These are phyloP conservation scores for Pseudogymnoascus sp. DNA, from an alignment of 2,329 filamentous ascomycete genomes.

Conservation along the genomic window DNA sequence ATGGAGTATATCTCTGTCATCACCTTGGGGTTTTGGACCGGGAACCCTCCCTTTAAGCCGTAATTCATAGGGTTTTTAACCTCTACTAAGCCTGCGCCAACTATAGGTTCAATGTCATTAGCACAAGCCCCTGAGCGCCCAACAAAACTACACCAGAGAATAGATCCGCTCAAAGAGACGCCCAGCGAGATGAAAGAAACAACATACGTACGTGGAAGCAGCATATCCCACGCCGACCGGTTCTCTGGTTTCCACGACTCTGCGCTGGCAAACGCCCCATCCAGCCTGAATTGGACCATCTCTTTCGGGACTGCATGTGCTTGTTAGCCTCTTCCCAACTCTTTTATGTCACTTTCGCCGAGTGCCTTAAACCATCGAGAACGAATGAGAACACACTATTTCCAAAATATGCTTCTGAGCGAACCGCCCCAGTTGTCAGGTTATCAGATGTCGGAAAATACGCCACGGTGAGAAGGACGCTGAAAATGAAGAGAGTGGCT, in stretches of 20 bases:
- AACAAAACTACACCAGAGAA: neutral
- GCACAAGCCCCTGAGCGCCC: neutral
- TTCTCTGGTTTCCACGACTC: neutral
- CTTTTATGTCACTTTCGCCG: neutral
- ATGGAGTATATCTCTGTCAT: neutral
- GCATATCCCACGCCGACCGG: neutral
- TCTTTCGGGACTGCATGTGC: neutral
- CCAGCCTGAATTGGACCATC: neutral
- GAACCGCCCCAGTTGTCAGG: neutral
- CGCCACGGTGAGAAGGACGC: neutral
- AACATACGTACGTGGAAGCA: neutral
- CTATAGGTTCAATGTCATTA: neutral
- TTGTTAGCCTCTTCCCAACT: neutral
- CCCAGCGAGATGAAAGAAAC: neutral
- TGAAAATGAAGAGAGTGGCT: neutral
- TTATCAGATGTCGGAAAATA: neutral
- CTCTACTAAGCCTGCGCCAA: neutral
- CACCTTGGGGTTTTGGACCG: neutral
- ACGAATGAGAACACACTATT: neutral
- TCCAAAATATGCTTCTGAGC: neutral
- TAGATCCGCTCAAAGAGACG: neutral
- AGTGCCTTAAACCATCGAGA: neutral
- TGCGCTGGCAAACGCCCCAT: neutral
- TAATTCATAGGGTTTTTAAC: neutral
- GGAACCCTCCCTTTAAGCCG: neutral